Percentiles rank a stretch among this genome's conserved stretches.
These are phyloP conservation scores for Echinochloa phyllopogon DNA, from an alignment of 176 grass and related monocot species.

Conservation along the genomic window DNA sequence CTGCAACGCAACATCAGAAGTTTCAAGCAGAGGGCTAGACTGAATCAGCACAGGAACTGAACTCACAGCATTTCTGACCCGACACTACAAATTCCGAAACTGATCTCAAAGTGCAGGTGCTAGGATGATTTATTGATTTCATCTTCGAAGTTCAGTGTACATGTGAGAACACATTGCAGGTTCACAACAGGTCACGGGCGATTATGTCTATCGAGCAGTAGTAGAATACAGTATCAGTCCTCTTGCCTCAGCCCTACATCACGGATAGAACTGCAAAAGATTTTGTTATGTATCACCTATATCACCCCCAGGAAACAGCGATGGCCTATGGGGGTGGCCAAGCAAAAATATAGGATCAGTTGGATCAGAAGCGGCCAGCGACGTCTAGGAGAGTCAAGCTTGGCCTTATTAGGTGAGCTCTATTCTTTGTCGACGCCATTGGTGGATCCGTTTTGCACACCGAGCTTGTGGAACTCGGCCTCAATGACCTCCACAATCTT, in stretches of 20 bases:
- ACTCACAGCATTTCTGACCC: neutral
- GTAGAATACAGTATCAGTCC: conserved; percentile 8
- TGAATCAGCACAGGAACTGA: neutral
- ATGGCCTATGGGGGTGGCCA: conserved; percentile 1
- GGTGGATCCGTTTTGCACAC: conserved; percentile 46
- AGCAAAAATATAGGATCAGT: conserved; percentile 41
- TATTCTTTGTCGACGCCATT: conserved; percentile 34
- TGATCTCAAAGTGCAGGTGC: conserved; percentile 11
- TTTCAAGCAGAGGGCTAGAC: neutral
- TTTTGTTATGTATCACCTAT: conserved; percentile 35
- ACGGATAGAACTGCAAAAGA: conserved; percentile 41
- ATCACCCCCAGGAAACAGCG: conserved; percentile 29
- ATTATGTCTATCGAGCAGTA: conserved; percentile 17
- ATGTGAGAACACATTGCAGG: conserved; percentile 1
- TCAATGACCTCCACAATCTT: conserved; percentile 77
- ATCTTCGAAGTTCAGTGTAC: neutral
- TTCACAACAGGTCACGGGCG: conserved; percentile 27
- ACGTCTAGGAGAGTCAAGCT: neutral
- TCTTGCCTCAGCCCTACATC: conserved; percentile 21
- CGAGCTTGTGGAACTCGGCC: conserved; percentile 81
- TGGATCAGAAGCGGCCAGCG: conserved; percentile 23
- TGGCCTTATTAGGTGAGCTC: neutral
- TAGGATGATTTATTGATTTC: conserved; percentile 27
- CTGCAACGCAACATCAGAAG: conserved; percentile 18
- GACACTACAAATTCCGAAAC: neutral